phyloP scores from a whole-genome alignment of 1,139 yeast genomes.

The Blastobotrys apis region DNA sequence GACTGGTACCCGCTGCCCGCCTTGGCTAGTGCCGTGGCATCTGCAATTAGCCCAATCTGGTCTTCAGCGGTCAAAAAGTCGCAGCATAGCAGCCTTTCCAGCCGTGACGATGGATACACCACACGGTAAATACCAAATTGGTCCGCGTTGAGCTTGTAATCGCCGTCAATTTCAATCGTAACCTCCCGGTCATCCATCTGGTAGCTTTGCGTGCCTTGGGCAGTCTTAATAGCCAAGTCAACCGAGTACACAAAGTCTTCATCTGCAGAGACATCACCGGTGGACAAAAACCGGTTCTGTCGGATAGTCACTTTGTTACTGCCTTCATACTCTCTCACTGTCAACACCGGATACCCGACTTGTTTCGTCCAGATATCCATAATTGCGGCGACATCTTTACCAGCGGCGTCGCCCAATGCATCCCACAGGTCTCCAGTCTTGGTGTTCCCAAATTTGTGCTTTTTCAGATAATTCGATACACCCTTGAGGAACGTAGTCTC shows the following conservation, averaged over 20 bases:
- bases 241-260: slow-evolving; percentile 79
- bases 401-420: slow-evolving; percentile 66
- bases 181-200: slow-evolving; percentile 54
- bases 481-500: slow-evolving; percentile 72
- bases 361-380: slow-evolving; percentile 82
- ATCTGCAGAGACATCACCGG: slow-evolving; percentile 72
- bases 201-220: slow-evolving; percentile 61
- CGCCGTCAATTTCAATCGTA: slow-evolving; percentile 47
- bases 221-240: slow-evolving; percentile 60
- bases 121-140: slow-evolving; percentile 83
- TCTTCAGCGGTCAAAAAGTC: slow-evolving; percentile 54
- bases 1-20: slow-evolving; percentile 59
- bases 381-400: slow-evolving; percentile 63
- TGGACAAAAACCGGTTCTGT: slow-evolving; percentile 64
- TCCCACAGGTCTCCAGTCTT: slow-evolving; percentile 76
- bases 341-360: slow-evolving; percentile 75
- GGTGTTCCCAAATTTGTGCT: slow-evolving; percentile 71
- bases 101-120: slow-evolving; percentile 53
- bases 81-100: slow-evolving; percentile 71
- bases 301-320: slow-evolving; percentile 37
- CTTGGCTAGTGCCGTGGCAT: slow-evolving; percentile 51
- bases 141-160: slow-evolving; percentile 75
- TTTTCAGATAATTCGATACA: slow-evolving; percentile 65
- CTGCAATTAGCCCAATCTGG: slow-evolving; percentile 64
- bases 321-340: slow-evolving; percentile 46